Conservation (phyloP, 2,329 filamentous ascomycete genomes). For the Calonectria ilicicola region DNA sequence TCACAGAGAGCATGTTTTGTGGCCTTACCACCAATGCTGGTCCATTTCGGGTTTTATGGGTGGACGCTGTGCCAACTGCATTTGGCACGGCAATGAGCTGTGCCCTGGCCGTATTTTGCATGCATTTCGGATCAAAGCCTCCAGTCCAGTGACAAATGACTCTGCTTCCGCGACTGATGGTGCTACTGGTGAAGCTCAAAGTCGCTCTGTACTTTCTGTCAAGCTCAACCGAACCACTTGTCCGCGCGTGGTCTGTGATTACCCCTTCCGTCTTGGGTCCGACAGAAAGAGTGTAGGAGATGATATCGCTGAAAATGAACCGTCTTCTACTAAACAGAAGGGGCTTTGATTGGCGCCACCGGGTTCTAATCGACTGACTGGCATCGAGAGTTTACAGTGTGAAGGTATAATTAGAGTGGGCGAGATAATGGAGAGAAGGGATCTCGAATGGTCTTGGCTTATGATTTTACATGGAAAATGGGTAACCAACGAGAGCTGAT, state of each 20-base stretch:
- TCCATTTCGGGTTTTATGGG: background rate
- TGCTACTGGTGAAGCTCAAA: background rate
- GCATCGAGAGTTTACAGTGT: too few species aligned
- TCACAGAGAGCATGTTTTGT: background rate
- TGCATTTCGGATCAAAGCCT: background rate
- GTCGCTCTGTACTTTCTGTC: background rate
- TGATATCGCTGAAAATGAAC: too few species aligned
- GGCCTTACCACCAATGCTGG: background rate
- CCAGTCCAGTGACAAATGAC: background rate
- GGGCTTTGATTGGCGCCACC: too few species aligned
- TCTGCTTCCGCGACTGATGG: background rate
- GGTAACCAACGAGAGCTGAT: too few species aligned
- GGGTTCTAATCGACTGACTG: too few species aligned
- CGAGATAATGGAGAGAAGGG: too few species aligned
- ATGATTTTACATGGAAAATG: too few species aligned
- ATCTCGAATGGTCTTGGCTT: too few species aligned
- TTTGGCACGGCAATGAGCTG: background rate
- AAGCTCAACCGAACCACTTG: background rate
- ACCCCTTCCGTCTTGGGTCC: background rate
- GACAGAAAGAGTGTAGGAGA: too few species aligned
- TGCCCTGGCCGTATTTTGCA: background rate
- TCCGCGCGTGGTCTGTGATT: background rate
- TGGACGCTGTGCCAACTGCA: background rate
- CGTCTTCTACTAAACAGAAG: too few species aligned
- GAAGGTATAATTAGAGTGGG: too few species aligned